Evolutionary conservation across 2,329 filamentous ascomycete species (phyloP), one percentile per base, ranked within the genome.

Genomic region (Xylariaceae sp.): DNA sequence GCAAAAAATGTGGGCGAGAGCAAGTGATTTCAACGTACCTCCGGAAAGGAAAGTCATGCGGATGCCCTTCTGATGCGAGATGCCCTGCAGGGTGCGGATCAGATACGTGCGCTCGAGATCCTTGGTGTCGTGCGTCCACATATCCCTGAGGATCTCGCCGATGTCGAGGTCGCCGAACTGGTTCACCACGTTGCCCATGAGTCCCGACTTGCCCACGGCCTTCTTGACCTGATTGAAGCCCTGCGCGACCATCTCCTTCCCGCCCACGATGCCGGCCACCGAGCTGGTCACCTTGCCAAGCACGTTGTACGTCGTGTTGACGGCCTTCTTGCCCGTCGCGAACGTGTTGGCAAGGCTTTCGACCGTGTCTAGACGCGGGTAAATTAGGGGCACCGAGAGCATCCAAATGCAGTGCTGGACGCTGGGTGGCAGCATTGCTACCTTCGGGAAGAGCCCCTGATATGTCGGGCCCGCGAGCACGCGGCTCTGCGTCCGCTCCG

Each of bases 51-150:
- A 98, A 1, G 93, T 97, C 90, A 99, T 97, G 45, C 95, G 89
- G 46, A 99, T 84, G 21, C 90, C 93, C 76, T 97, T 97, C 74
- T 96, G 93, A 71, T 96, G 91, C 1, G 95, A 83, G 66, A 99
- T 98, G 21, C 92, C 91, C 76, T 99, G 95, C 2, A 99, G 82
- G 1, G 95, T 99, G 62, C 95, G 88, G 71, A 99, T 96, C 59
- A 99, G 80, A 72, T 99, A 99, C 6, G 95, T 99, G 54, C 95
- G 84, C 76, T 99, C 95, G 41, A 99, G 86, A 67, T 99, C 95
- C 82, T 98, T 99, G 50, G 89, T 93, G 49, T 98, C 93, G 70
- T 99, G 95, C 20, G 95, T 99, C 95, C 95, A 99, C 80, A 96
- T 89, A 72, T 99, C 95, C 70, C 93, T 88, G 56, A 98, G 78